Evolutionary conservation across 108 stramenopile species (phyloP).

Genomic region (Cyclotella sp.): DNA sequence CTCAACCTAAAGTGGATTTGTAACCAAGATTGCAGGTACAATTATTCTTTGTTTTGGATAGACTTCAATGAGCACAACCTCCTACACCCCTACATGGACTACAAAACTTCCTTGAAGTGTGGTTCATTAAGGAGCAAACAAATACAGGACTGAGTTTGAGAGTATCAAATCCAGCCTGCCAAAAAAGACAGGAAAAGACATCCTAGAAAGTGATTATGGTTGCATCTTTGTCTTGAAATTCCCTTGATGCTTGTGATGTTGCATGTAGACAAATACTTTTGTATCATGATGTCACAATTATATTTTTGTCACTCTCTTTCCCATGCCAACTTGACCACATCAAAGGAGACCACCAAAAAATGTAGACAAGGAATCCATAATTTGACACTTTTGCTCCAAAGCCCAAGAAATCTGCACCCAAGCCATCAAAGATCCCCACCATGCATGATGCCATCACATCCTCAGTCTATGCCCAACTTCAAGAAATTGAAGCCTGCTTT

Average conservation of each 20-base stretch:
- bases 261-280: no score
- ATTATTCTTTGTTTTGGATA: no score
- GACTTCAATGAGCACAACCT: no score
- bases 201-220: slow-evolving; percentile 38
- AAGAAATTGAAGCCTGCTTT: slow-evolving; percentile 85
- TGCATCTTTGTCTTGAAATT: not conserved
- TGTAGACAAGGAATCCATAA: slow-evolving; percentile 80
- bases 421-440: slow-evolving; percentile 88
- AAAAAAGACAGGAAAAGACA: slow-evolving; percentile 52
- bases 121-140: slow-evolving; percentile 46
- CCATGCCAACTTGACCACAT: slow-evolving; percentile 42
- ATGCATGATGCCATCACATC: slow-evolving; percentile 67
- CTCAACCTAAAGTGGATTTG: no score
- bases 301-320: not conserved
- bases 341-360: slow-evolving; percentile 69
- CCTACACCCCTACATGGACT: no score
- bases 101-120: no score
- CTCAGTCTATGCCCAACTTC: slow-evolving; percentile 84
- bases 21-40: no score
- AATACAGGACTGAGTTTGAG: slow-evolving; percentile 43
- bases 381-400: slow-evolving; percentile 79
- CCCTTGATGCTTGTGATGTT: no score
- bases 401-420: slow-evolving; percentile 91
- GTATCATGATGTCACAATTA: no score
- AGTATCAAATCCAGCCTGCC: slow-evolving; percentile 35